Conservation (phyloP, 345 rosid genomes). For the Adansonia digitata region DNA sequence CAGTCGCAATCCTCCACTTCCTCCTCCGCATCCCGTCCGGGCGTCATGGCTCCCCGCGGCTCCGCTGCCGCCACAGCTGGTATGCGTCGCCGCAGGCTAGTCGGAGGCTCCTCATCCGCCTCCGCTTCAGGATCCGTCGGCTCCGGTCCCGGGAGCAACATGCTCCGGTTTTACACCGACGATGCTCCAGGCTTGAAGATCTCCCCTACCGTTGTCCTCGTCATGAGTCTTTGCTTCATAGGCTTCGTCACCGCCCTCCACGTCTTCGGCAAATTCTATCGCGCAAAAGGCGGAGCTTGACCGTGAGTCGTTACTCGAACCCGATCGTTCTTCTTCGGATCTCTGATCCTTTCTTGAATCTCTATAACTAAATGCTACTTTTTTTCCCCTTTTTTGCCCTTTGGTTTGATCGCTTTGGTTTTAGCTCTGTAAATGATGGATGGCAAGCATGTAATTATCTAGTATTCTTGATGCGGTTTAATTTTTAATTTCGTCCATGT, state of each 20-base stretch:
- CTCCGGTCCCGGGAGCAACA: conserved; percentile 45
- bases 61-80: conserved; percentile 91
- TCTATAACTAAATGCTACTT: neutral
- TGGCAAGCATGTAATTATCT: neutral
- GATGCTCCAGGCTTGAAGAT: conserved; percentile 89
- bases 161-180: conserved; percentile 95
- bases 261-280: conserved; percentile 88
- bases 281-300: conserved; percentile 43
- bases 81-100: conserved; percentile 75
- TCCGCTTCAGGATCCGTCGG: conserved; percentile 21
- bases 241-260: conserved; percentile 95
- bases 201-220: conserved; percentile 85
- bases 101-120: conserved; percentile 37
- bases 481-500: neutral
- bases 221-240: conserved; percentile 93
- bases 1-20: conserved; percentile 60
- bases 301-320: conserved; percentile 23
- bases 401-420: neutral
- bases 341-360: conserved; percentile 7
- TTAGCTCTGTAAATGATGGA: conserved; percentile 22
- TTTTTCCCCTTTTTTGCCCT: neutral
- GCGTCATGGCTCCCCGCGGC: conserved; percentile 73
- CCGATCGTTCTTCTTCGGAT: neutral
- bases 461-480: neutral
- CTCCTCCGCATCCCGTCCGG: conserved; percentile 57